Evolutionary conservation across 495 filamentous ascomycete genomes (phyloP).

Genomic region (Penicillium ochrochloron): DNA sequence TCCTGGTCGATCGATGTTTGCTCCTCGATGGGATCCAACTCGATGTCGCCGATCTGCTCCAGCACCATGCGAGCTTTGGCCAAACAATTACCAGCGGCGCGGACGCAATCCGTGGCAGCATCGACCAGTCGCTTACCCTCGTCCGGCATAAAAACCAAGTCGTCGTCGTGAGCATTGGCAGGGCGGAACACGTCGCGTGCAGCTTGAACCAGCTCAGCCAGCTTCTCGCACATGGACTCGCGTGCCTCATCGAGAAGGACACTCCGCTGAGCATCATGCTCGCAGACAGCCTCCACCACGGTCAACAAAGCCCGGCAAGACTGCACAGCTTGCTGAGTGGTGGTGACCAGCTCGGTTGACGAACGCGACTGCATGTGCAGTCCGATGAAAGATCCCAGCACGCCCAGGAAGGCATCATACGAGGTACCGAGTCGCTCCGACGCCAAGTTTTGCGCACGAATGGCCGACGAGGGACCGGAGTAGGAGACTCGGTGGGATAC

Average conservation of each 20-base stretch:
- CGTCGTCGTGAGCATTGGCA: constrained; percentile 64
- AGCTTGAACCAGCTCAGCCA: constrained; percentile 77
- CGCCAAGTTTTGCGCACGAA: constrained; percentile 57
- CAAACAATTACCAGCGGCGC: constrained; percentile 87
- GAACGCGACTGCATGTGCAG: constrained; percentile 88
- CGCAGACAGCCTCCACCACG: constrained; percentile 82
- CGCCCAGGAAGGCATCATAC: constrained; percentile 86
- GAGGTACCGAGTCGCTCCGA: constrained; percentile 70
- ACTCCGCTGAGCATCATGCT: constrained; percentile 70
- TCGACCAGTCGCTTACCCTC: constrained; percentile 77
- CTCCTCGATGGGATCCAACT: constrained; percentile 67
- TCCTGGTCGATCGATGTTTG: constrained; percentile 33
- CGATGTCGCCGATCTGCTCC: constrained; percentile 92
- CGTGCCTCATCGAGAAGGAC: constrained; percentile 69
- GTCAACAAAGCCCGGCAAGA: constrained; percentile 78
- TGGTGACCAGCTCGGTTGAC: constrained; percentile 75
- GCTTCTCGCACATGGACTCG: constrained; percentile 76
- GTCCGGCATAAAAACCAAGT: constrained; percentile 76
- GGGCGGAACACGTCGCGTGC: constrained; percentile 76
- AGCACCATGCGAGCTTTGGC: constrained; percentile 83
- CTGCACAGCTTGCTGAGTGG: constrained; percentile 76
- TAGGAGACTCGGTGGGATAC: constrained; percentile 62
- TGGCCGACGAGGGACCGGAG: constrained; percentile 48
- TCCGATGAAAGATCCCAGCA: constrained; percentile 89
- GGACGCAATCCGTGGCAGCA: constrained; percentile 88